Percentiles rank a stretch among this genome's conserved stretches.
Conservation (phyloP, 169 alveolate species). For the Ichthyophthirius multifiliis region DNA sequence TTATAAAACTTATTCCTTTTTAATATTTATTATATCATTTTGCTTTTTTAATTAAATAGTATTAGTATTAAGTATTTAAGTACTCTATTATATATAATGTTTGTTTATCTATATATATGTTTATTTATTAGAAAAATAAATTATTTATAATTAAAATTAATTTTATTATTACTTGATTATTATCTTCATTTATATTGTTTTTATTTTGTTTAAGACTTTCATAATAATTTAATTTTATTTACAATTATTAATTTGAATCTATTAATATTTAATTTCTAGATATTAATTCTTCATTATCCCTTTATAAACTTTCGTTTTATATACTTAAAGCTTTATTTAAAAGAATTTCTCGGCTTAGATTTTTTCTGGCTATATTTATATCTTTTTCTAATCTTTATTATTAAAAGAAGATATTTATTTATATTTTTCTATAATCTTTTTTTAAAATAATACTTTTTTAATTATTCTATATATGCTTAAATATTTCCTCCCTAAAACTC, state of each 20-base stretch:
- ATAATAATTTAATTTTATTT: too few species aligned
- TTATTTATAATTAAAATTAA: too few species aligned
- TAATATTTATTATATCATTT: too few species aligned
- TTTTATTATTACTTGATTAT: too few species aligned
- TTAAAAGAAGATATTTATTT: neutral
- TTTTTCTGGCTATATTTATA: neutral
- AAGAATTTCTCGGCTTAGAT: constrained; percentile 1
- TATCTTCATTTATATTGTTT: too few species aligned
- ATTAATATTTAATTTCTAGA: neutral
- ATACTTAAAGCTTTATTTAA: neutral
- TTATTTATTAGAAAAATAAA: too few species aligned
- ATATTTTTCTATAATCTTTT: neutral
- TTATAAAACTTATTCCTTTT: too few species aligned
- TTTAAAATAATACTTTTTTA: neutral
- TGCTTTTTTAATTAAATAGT: too few species aligned
- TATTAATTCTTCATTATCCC: neutral
- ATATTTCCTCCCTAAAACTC: neutral
- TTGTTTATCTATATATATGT: too few species aligned
- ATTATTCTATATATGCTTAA: neutral
- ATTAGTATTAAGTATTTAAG: too few species aligned
- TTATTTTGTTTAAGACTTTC: too few species aligned
- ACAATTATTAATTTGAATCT: neutral
- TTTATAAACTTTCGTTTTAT: neutral
- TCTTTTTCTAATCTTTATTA: constrained; percentile 2
- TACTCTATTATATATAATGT: too few species aligned